Evolutionary conservation across 23 red algal species (phyloP).

Genomic region (Gracilaria vermiculophylla): DNA sequence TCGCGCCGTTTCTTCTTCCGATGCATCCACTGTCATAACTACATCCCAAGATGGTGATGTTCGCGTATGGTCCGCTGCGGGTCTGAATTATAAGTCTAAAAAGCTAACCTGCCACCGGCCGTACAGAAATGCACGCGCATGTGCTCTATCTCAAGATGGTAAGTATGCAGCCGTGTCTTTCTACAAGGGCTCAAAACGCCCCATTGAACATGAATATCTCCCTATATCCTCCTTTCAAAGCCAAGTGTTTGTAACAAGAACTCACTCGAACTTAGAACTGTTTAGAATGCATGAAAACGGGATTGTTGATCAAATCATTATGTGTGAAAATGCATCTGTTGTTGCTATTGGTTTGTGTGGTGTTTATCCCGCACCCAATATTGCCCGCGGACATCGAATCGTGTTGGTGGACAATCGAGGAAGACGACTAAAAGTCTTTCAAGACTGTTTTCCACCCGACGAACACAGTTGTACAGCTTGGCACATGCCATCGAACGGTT

Average conservation of each 20-base stretch:
- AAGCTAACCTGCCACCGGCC: background rate
- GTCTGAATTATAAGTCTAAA: background rate
- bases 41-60: background rate
- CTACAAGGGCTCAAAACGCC: background rate
- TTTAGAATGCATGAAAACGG: background rate
- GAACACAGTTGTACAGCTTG: conserved; percentile 7
- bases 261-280: background rate
- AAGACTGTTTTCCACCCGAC: background rate
- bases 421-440: background rate
- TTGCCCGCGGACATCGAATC: background rate
- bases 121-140: background rate
- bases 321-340: background rate
- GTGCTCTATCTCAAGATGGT: background rate
- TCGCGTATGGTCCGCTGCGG: background rate
- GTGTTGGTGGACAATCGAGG: background rate
- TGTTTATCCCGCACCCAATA: background rate
- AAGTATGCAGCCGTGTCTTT: conserved; percentile 10
- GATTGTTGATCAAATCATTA: background rate
- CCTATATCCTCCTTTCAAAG: conserved; percentile 1
- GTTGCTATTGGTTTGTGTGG: background rate
- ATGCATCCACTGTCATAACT: background rate
- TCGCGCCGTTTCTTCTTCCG: background rate
- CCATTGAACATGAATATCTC: background rate
- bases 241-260: background rate
- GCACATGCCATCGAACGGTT: background rate